phyloP scores from a whole-genome alignment of 2,329 filamentous ascomycete species.

The Nemania sp. region DNA sequence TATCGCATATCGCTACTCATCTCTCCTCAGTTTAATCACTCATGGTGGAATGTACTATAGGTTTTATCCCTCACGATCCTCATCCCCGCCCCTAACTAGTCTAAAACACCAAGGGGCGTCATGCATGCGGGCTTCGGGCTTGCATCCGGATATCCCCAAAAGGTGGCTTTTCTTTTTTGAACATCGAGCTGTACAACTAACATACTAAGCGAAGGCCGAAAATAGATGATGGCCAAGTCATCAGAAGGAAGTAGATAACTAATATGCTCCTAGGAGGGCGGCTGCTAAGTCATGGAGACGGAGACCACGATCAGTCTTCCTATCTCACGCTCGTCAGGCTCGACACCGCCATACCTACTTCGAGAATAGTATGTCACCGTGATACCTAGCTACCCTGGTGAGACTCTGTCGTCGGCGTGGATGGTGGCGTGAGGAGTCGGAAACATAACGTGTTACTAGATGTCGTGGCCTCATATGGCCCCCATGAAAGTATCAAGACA shows the following conservation, averaged over 20 bases:
- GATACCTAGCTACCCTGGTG: not conserved
- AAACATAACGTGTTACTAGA: not conserved
- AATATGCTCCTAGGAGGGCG: not conserved
- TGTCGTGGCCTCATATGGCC: not conserved
- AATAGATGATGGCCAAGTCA: not conserved
- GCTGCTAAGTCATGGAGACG: not conserved
- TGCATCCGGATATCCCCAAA: constrained; percentile 44
- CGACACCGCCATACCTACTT: not conserved
- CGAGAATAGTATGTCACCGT: not conserved
- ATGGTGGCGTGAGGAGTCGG: not conserved
- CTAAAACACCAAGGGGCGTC: not conserved
- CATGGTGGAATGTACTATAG: not conserved
- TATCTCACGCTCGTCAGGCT: not conserved
- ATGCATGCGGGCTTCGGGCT: constrained; percentile 22
- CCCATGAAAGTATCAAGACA: not conserved
- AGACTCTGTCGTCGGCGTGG: not conserved
- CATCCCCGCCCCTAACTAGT: not conserved
- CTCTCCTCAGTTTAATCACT: not conserved
- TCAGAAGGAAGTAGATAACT: not conserved
- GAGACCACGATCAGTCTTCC: not conserved
- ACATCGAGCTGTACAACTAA: not conserved
- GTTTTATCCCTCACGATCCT: not conserved
- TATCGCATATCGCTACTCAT: not conserved
- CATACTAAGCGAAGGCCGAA: not conserved
- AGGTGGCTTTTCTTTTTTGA: constrained; percentile 3